Base-by-base conservation (phyloP, 805 yeast genomes). In the Jamesozyma lodderae region DNA sequence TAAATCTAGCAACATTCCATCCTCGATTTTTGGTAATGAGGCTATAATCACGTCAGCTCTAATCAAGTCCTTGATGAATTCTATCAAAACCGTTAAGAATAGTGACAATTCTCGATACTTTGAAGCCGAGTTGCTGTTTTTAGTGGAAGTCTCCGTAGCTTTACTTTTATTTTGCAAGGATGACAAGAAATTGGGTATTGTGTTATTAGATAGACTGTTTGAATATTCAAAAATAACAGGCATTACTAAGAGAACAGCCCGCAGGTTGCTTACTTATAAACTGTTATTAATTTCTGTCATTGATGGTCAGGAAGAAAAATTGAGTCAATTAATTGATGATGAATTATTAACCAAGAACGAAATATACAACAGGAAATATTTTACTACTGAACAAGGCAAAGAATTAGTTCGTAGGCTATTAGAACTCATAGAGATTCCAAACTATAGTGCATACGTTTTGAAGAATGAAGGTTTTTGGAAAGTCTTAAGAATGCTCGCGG, bases 1-100 rank as follows among this genome's bases (percentile, higher is more conserved):
- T 36, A 74, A 74, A 37, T 75, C 90, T 0, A 77, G 92, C 44
- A 72, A 73, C 35, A 63, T 87, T 4, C 59, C 70, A 4, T 65
- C 67, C 1, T 63, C 86, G 1, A 70, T 86, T 42, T 71, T 69
- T 34, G 68, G 68, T 16, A 67, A 78, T 38, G 55, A 46, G 53
- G 46, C 48, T 40, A 66, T 56, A 54, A 51, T 61, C 36, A 41
- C 48, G 41, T 50, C 45, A 4, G 38, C 21, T 19, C 55, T 64
- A 28, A 66, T 64, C 16, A 53, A 56, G 41, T 53, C 57, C 16
- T 52, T 68, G 18, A 49, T 66, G 37, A 55, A 51, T 9, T 52
- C 49, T 7, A 44, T 72, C 9, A 69, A 71, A 36, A 28, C 40
- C n/a, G 53, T 64, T 23, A 45, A 52, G 36, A 41, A 51, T 15